phyloP scores from a whole-genome alignment of 148 eudicot genomes.

The Chenopodium album region DNA sequence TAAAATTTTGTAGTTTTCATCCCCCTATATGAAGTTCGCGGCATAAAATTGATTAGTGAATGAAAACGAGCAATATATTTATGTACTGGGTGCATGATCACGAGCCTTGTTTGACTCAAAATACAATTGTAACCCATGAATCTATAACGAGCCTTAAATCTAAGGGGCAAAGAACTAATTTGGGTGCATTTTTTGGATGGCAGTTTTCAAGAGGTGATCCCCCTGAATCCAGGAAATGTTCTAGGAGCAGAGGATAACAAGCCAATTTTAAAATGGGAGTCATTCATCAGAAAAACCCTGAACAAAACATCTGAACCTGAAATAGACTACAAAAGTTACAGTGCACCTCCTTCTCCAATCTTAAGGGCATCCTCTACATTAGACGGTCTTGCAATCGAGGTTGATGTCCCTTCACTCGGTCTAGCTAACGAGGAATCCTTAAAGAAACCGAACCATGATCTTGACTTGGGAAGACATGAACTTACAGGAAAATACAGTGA shows the following conservation, averaged over 20 bases:
- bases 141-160: not conserved
- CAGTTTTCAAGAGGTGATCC: conserved; percentile 96
- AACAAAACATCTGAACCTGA: conserved; percentile 50
- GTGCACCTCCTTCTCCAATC: conserved; percentile 80
- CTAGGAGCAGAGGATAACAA: conserved; percentile 77
- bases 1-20: too few relatives aligned
- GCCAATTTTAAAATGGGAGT: conserved; percentile 81
- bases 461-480: conserved; percentile 23
- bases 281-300: conserved; percentile 63
- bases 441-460: conserved; percentile 6
- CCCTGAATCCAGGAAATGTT: conserved; percentile 82
- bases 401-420: conserved; percentile 28
- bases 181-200: not conserved
- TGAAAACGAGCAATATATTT: too few relatives aligned
- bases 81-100: too few relatives aligned
- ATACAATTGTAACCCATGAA: too few relatives aligned
- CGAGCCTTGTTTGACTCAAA: too few relatives aligned
- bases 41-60: too few relatives aligned
- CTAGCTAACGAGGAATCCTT: conserved; percentile 26
- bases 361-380: conserved; percentile 50
- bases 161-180: not conserved
- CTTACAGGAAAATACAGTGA: conserved; percentile 17
- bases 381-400: conserved; percentile 44
- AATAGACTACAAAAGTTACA: conserved; percentile 53
- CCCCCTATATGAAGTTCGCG: too few relatives aligned